These are phyloP conservation scores for Camellia sinensis DNA, from an alignment of 148 eudicot genomes.

Conservation along the genomic window DNA sequence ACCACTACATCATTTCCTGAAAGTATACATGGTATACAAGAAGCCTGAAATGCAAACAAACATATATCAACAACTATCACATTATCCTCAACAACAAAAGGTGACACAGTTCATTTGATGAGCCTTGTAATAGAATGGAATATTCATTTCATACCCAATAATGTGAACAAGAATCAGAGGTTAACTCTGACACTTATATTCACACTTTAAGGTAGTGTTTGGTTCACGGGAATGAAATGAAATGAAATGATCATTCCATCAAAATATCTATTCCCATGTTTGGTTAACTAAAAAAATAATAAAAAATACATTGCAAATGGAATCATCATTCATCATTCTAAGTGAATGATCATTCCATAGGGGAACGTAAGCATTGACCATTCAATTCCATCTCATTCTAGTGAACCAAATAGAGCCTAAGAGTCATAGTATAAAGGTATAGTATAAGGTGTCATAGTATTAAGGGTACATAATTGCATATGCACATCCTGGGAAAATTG, in stretches of 20 bases:
- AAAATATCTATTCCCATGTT: no score
- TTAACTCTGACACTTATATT: neutral
- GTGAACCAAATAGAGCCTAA: no score
- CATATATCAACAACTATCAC: neutral
- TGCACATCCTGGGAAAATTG: neutral
- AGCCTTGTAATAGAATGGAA: neutral
- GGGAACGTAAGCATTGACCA: no score
- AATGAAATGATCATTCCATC: no score
- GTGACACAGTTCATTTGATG: neutral
- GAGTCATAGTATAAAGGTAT: no score
- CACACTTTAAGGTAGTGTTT: neutral
- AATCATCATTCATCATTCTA: no score
- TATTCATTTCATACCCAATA: neutral
- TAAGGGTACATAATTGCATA: neutral
- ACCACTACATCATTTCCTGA: slow-evolving; percentile 73
- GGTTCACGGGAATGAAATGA: no score
- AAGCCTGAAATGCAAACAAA: slow-evolving; percentile 62
- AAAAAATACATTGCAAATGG: no score
- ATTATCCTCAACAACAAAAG: neutral
- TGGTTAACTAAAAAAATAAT: no score
- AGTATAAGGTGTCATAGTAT: no score
- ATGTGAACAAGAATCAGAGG: neutral
- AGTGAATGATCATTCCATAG: no score
- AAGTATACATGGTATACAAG: slow-evolving; percentile 77
- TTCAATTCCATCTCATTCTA: no score